phyloP scores from a whole-genome alignment of 306 rosid genomes.

The Styphnolobium japonicum region DNA sequence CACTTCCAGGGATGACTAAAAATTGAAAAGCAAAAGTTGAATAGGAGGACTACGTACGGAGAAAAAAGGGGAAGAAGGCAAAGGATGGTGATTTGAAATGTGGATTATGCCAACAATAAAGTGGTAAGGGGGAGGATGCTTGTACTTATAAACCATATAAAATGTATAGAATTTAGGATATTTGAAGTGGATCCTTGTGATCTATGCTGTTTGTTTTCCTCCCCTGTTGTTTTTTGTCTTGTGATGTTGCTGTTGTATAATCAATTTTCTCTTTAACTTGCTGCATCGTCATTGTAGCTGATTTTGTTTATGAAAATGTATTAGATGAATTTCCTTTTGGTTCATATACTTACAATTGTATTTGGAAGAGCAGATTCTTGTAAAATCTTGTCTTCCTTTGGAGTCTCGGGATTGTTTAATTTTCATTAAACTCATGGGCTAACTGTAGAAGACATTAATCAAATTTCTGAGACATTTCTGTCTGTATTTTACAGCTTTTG shows the following conservation, averaged over 20 bases:
- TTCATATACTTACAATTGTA: constrained; percentile 24
- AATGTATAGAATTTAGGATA: constrained; percentile 50
- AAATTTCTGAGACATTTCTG: neutral
- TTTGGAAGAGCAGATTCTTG: constrained; percentile 2
- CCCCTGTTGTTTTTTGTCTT: neutral
- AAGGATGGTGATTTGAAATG: constrained; percentile 14
- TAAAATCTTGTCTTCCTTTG: neutral
- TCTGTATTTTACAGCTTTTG: neutral
- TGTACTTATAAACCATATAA: constrained; percentile 40
- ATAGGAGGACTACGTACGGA: neutral
- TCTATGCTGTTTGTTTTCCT: constrained; percentile 28
- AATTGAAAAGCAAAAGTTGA: constrained; percentile 18
- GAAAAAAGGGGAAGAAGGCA: neutral
- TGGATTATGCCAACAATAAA: constrained; percentile 19
- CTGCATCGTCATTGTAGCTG: constrained; percentile 41
- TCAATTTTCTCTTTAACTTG: constrained; percentile 35
- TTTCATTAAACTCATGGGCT: neutral
- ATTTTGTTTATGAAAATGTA: constrained; percentile 31
- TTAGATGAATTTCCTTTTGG: constrained; percentile 13
- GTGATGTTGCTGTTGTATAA: constrained; percentile 46
- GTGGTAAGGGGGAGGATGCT: constrained; percentile 34
- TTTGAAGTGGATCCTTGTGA: constrained; percentile 32
- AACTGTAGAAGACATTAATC: neutral
- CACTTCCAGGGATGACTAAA: constrained; percentile 18
- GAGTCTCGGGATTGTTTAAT: neutral